A percentile compares a stretch with the other conserved stretches of the same genome.
These are phyloP conservation scores for Heimioporus sp. DNA, from an alignment of 768 basidiomycete genomes.

Conservation along the genomic window DNA sequence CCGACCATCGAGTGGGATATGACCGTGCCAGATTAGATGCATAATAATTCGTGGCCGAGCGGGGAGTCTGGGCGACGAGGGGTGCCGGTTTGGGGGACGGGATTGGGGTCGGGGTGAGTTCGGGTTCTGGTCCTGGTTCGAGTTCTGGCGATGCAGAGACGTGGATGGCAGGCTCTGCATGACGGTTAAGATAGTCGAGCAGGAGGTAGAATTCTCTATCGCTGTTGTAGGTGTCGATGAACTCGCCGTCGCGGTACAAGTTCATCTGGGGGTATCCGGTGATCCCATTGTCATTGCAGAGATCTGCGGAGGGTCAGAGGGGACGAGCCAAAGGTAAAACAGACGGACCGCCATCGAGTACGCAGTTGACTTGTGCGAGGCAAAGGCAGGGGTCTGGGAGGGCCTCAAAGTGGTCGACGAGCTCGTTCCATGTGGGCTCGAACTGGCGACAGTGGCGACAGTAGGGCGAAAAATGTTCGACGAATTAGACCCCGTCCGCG, in stretches of 20 bases:
- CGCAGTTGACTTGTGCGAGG: conserved; percentile 82
- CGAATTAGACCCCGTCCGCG: conserved; percentile 57
- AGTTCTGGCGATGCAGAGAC: conserved; percentile 44
- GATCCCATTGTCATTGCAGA: conserved; percentile 71
- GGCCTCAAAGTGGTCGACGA: conserved; percentile 52
- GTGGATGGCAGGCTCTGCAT: no score
- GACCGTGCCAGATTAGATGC: conserved; percentile 26
- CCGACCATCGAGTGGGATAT: conserved; percentile 22
- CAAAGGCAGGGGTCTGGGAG: conserved; percentile 42
- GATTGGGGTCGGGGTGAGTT: conserved; percentile 16
- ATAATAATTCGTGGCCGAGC: conserved; percentile 18
- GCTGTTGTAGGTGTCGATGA: no score
- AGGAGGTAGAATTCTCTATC: conserved; percentile 55
- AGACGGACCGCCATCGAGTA: conserved; percentile 77
- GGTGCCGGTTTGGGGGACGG: neutral
- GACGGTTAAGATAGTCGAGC: conserved; percentile 42
- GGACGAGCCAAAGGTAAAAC: no score
- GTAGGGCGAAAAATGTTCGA: conserved; percentile 84
- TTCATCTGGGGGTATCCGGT: conserved; percentile 75
- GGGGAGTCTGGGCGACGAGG: conserved; percentile 16
- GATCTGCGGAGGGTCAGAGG: conserved; percentile 46
- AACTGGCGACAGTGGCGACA: conserved; percentile 80
- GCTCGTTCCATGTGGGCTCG: conserved; percentile 76
- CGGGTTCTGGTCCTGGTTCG: no score
- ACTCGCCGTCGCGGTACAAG: no score